These are phyloP conservation scores for Aureobasidium lini DNA, from an alignment of 2,329 filamentous ascomycete genomes.

Conservation along the genomic window DNA sequence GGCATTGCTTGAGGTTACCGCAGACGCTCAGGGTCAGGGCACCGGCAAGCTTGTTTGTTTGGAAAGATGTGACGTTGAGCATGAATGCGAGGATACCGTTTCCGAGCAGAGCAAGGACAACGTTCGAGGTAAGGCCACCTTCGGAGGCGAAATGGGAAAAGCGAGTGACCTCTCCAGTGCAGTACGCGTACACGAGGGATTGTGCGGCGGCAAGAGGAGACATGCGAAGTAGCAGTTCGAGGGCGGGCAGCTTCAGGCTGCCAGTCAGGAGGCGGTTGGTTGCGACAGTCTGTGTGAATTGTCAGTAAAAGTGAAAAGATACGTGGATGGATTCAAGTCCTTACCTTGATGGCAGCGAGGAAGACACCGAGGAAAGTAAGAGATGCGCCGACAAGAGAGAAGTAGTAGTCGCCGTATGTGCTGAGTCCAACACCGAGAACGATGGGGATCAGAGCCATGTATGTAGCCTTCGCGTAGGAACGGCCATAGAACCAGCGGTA, in stretches of 20 bases:
- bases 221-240: constrained; percentile 57
- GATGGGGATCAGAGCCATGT: constrained; percentile 54
- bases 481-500: constrained; percentile 51
- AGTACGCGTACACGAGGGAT: constrained; percentile 45
- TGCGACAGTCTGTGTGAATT: constrained; percentile 42
- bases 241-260: constrained; percentile 47
- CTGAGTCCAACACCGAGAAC: constrained; percentile 53
- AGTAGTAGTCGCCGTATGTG: constrained; percentile 56
- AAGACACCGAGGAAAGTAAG: constrained; percentile 32
- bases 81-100: constrained; percentile 29
- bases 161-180: constrained; percentile 42
- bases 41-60: constrained; percentile 32
- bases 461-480: constrained; percentile 49
- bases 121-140: constrained; percentile 20
- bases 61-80: constrained; percentile 32
- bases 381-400: constrained; percentile 45
- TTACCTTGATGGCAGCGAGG: constrained; percentile 37
- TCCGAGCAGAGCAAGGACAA: constrained; percentile 22
- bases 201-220: constrained; percentile 53
- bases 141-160: constrained; percentile 18
- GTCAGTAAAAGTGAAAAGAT: neutral
- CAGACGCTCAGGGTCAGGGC: constrained; percentile 31
- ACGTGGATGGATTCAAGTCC: neutral
- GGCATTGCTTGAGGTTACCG: constrained; percentile 31
- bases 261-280: constrained; percentile 60